Base-by-base conservation (phyloP, 768 basidiomycete genomes). In the Boletus edulis region DNA sequence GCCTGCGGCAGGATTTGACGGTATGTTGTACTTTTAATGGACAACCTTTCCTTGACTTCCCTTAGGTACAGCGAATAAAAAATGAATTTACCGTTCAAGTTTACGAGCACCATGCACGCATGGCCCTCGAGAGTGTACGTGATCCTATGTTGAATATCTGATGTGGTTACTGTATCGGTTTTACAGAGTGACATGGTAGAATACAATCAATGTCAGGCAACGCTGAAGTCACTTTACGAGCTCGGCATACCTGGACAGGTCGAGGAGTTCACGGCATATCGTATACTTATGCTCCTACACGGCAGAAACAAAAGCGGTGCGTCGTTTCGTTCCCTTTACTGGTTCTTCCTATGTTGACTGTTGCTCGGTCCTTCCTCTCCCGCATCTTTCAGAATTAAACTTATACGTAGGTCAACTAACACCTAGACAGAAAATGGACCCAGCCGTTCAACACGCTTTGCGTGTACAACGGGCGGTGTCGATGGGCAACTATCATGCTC, bases 391-490 rank as follows among this genome's bases (percentile, higher is more conserved):
- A 98, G 96, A 98, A 77, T 80, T 98, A 73, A 98, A 96, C 81
- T 75, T 94, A 63, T 91, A 89, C 73, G 88, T 99, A 86, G 91
- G 94, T 85, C 92, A 95, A 75, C 91, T 99, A 81, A 96, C 94
- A 66, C 81, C 87, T 59, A 81, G 81, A 81, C 92, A 98, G 82
- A 96, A 94, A 79, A 77, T 75, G 61, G 80, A 88, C 68, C 63
- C 78, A 5, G 87, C 87, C 39, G 93, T 98, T 48, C 80, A 82
- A 59, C 97, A 99, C 72, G 94, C 97, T 49, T 80, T 98, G 55
- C 78, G 78, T 49, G 94, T 98, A 54, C 94, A 94, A 69, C 86
- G 89, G 49, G 91, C 94, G 18, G 73, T 94, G 55, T 84, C 94
- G 44, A 91, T 91, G 74, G 91, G 90, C 67, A 99, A 98, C 70